Evolutionary conservation across 2,329 filamentous ascomycete species (phyloP).

Genomic region (Fusarium sp.): DNA sequence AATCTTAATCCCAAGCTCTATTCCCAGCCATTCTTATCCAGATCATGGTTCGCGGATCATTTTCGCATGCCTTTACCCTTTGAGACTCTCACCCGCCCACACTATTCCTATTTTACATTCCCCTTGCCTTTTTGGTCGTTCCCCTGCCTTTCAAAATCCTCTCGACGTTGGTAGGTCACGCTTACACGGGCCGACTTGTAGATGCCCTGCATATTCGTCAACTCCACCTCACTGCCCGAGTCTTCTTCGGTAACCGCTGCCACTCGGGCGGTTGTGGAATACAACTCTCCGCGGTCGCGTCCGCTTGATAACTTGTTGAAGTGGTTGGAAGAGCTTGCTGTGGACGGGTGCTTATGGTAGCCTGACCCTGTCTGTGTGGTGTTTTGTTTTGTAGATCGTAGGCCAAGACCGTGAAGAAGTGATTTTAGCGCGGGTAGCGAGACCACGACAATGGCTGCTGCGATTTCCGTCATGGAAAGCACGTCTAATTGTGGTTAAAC

Average conservation of each 20-base stretch:
- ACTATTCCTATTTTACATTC: background rate
- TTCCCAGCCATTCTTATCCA: background rate
- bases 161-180: constrained; percentile 36
- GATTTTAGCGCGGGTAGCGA: constrained; percentile 41
- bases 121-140: background rate
- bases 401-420: constrained; percentile 32
- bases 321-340: constrained; percentile 21
- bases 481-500: constrained; percentile 20
- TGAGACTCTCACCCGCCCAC: background rate
- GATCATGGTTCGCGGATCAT: background rate
- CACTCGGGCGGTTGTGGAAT: constrained; percentile 26
- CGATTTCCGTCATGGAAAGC: constrained; percentile 40
- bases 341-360: constrained; percentile 29
- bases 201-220: constrained; percentile 41
- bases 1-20: background rate
- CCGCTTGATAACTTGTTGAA: constrained; percentile 43
- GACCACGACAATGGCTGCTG: constrained; percentile 40
- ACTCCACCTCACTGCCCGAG: constrained; percentile 44
- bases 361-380: constrained; percentile 34
- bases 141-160: constrained; percentile 18
- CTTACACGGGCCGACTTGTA: constrained; percentile 45
- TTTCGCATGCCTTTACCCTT: background rate
- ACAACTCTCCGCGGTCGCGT: constrained; percentile 29
- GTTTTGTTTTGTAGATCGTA: constrained; percentile 33
- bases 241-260: constrained; percentile 34